Base-by-base conservation (phyloP, 805 yeast genomes). In the Gaillardinia entomophila region DNA sequence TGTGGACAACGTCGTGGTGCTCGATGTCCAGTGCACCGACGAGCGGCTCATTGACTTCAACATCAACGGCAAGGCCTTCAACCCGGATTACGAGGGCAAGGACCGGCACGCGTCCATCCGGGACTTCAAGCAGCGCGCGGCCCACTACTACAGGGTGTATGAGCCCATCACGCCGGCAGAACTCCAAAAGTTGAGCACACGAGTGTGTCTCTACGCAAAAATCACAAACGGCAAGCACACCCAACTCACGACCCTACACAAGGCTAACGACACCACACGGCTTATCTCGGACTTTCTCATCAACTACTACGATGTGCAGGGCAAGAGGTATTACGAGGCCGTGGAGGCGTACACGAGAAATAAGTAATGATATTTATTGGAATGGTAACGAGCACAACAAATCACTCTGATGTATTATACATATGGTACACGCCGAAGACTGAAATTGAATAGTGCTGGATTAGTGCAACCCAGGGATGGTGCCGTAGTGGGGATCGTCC, bases 21-120 rank as follows among this genome's bases (percentile, higher is more conserved):
- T 82, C 26, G 83, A 82, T 48, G 71, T 82, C 18, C 68, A 73
- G 41, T 77, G 84, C 46, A 53, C 64, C n/a, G 73, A 77, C 48
- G 53, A 54, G 19, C 62, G 63, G 12, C 64, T 77, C 19, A 55
- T 79, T 43, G 63, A 72, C 37, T 82, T 53, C 52, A 82, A 82
- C 54, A 77, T 81, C 33, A 77, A 73, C 44, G 73, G 76, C 32
- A 82, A 82, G 51, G 71, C 87, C 1, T 62, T 59, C 33, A 79
- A 79, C 47, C 68, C 66, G 24, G 89, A 82, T 50, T 82, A 82
- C 51, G 57, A 51, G 33, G 69, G 70, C 29, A 62, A 64, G 41
- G 71, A 75, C 27, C 73, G 75, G 42, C 66, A 66, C 22, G 49
- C 49, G 5, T 77, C 87, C 3, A 68, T 79, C 12, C 42, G 56